Evolutionary conservation across 768 basidiomycete species (phyloP).

Genomic region (Xerocomellus intermedius): DNA sequence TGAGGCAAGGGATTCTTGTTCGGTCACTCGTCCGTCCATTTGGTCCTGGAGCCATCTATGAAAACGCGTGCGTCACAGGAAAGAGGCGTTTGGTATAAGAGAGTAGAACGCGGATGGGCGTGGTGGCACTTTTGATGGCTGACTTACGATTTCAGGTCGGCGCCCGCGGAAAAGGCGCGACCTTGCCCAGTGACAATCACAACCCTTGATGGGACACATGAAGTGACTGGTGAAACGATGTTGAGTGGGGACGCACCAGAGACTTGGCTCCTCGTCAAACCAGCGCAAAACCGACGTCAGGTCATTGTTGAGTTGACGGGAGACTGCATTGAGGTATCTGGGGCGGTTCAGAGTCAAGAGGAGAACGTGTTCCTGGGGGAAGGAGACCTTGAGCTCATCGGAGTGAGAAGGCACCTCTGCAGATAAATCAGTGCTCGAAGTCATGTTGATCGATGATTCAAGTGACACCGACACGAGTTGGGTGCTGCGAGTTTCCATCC

Average conservation of each 20-base stretch:
- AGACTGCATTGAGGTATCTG: conserved; percentile 70
- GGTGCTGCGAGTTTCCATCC: not conserved
- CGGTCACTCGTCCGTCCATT: conserved; percentile 40
- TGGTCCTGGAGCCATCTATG: conserved; percentile 61
- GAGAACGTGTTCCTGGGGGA: conserved; percentile 51
- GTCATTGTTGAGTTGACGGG: conserved; percentile 53
- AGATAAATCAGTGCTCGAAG: not conserved
- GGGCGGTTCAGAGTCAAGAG: conserved; percentile 68
- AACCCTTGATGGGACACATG: conserved; percentile 48
- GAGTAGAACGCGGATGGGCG: not conserved
- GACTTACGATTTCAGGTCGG: conserved; percentile 71
- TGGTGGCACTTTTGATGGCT: not conserved
- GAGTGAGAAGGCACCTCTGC: conserved; percentile 31
- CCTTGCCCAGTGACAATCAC: conserved; percentile 73
- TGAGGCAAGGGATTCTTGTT: conserved; percentile 41
- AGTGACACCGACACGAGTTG: not conserved
- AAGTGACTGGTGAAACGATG: not conserved
- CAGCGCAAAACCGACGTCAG: conserved; percentile 56
- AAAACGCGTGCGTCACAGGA: not conserved
- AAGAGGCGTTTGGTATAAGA: not conserved
- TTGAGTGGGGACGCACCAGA: conserved; percentile 54
- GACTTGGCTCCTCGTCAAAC: conserved; percentile 67
- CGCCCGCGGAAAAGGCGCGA: conserved; percentile 74
- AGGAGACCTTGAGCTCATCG: conserved; percentile 37
- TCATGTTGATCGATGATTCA: not conserved